Conservation (phyloP, 805 yeast species). For the Wickerhamiella slavikovae region DNA sequence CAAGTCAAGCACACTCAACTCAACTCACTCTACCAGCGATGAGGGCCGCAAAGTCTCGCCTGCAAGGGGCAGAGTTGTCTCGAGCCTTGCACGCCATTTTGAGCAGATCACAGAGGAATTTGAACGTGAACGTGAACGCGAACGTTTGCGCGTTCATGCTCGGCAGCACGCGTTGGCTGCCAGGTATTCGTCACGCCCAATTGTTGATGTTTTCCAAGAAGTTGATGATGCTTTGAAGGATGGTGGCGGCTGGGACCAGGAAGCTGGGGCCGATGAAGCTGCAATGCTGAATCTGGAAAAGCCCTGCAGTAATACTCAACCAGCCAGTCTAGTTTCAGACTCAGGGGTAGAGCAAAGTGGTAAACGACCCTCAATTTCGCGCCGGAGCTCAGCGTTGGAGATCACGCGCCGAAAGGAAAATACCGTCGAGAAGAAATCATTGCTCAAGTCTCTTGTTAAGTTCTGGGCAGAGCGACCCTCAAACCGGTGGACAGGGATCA, state of each 20-base stretch:
- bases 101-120: constrained; percentile 70
- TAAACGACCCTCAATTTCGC: too few relatives aligned
- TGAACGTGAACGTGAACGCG: constrained; percentile 67
- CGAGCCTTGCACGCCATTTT: constrained; percentile 36
- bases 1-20: too few relatives aligned
- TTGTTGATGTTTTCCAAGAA: constrained; percentile 75
- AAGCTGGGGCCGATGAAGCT: too few relatives aligned
- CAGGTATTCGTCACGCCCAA: constrained; percentile 58
- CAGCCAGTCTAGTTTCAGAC: too few relatives aligned
- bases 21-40: too few relatives aligned
- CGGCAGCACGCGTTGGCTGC: constrained; percentile 50
- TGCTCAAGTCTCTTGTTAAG: constrained; percentile 64
- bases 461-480: constrained; percentile 98
- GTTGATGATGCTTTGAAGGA: constrained; percentile 80
- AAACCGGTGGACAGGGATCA: constrained; percentile 80
- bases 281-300: too few relatives aligned
- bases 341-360: too few relatives aligned
- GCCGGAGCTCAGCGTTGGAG: too few relatives aligned
- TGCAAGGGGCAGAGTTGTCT: constrained; percentile 30
- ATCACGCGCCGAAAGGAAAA: too few relatives aligned
- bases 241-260: constrained; percentile 25
- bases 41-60: too few relatives aligned
- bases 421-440: constrained; percentile 44
- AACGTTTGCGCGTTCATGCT: constrained; percentile 37
- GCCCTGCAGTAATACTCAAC: too few relatives aligned